Base-by-base conservation (phyloP, 805 yeast species). In the Lipomyces yamanashiensis region DNA sequence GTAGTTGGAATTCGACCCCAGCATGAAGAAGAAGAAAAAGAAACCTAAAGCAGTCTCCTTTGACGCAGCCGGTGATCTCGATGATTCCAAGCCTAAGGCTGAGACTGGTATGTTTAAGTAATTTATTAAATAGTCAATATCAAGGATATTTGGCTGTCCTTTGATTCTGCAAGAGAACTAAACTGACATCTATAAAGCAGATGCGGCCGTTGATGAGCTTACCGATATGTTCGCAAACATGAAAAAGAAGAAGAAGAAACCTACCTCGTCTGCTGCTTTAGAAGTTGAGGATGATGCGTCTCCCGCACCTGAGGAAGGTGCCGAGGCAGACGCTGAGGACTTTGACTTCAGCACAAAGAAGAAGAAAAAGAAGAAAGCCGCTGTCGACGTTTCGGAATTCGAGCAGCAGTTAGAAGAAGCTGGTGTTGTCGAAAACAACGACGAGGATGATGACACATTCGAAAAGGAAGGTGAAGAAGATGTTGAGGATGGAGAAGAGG, bases 331-430 rank as follows among this genome's bases (percentile, higher is more conserved):
- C 8, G 61, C 33, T 21, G 68, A 67, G 55, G 72, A 64, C n/a
- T 74, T 75, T 60, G 77, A 74, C 63, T 74, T 74, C 69, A 72
- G 73, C 77, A 89, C 89, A 82, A 87, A 87, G 77, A 88, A 88
- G 81, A 92, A 92, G 85, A 90, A 90, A 87, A 84, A 84, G 81
- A 87, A 86, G 84, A 75, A 84, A 64, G 74, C 82, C 23, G 78
- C 80, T 39, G 77, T 81, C 15, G 89, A 82, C 56, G 85, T 87
- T 33, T 85, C 87, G 71, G 97, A 89, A 68, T 93, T 93, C 73
- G 98, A 93, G 71, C 87, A 88, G 74, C 90, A 90, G 73, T 82
- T 93, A 72, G 96, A 90, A 75, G 82, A 89, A 74, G 98, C 98
- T 15, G 98, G 98, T 74, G 82, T 92, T 54, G 84, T 85, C 63